These are phyloP conservation scores for Ceriops zippeliana DNA, from an alignment of 345 rosid species.

Conservation along the genomic window DNA sequence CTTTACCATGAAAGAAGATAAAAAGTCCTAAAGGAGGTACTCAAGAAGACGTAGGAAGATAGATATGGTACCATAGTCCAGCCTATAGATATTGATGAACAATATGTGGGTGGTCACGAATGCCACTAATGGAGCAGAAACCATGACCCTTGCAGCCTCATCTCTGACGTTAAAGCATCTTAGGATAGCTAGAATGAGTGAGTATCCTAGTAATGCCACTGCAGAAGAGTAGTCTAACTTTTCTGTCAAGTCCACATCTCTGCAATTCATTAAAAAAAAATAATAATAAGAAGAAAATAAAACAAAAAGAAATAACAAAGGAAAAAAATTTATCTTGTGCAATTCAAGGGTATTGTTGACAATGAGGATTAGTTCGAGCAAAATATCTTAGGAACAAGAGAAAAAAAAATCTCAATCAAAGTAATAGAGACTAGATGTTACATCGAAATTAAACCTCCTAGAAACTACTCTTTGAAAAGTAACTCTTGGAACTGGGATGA, in stretches of 20 bases:
- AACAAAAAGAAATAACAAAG: background rate
- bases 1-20: background rate
- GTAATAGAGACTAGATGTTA: no score
- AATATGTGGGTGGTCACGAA: constrained; percentile 78
- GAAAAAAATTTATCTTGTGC: no score
- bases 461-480: no score
- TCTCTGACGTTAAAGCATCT: constrained; percentile 64
- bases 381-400: no score
- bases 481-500: no score
- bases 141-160: constrained; percentile 81
- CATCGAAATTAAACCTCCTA: no score
- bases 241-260: constrained; percentile 84
- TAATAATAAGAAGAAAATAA: background rate
- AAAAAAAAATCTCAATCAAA: no score
- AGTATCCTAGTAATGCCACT: constrained; percentile 60
- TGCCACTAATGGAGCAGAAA: constrained; percentile 74
- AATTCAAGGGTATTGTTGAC: no score
- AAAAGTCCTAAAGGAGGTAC: background rate
- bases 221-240: constrained; percentile 83
- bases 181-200: constrained; percentile 58
- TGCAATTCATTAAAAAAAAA: constrained; percentile 26
- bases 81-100: constrained; percentile 66
- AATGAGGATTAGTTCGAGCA: no score
- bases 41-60: background rate
- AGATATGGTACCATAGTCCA: constrained; percentile 61